Percentiles rank a stretch among this genome's conserved stretches.
These are phyloP conservation scores for Fusarium burgessii DNA, from an alignment of 2,329 filamentous ascomycete genomes.

Conservation along the genomic window DNA sequence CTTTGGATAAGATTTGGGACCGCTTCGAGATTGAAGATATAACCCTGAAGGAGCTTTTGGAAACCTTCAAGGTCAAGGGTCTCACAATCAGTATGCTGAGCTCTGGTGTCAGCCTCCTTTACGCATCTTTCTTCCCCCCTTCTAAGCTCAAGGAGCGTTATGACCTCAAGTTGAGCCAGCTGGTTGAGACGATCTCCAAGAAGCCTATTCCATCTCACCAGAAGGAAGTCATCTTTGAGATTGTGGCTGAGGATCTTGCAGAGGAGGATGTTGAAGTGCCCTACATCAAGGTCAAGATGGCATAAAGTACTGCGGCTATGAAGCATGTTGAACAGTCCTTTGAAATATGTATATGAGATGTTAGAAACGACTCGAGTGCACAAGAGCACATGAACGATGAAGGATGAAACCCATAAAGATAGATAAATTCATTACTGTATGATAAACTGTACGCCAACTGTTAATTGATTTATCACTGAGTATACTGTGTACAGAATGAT, in stretches of 20 bases:
- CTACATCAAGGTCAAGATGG: constrained; percentile 89
- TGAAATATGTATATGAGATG: constrained; percentile 24
- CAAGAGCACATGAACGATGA: constrained; percentile 29
- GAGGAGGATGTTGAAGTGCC: constrained; percentile 97
- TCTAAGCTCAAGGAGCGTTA: constrained; percentile 84
- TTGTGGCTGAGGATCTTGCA: constrained; percentile 87
- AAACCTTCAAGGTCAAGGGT: constrained; percentile 83
- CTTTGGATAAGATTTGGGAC: constrained; percentile 97
- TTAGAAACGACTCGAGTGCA: constrained; percentile 26
- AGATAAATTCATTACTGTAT: constrained; percentile 33
- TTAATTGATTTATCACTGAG: too few species aligned
- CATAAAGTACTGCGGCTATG: constrained; percentile 34
- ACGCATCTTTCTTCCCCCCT: constrained; percentile 90
- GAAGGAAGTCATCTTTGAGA: constrained; percentile 96
- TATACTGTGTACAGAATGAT: background rate
- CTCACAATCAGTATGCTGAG: constrained; percentile 92
- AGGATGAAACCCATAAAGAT: constrained; percentile 36
- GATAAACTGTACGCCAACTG: background rate
- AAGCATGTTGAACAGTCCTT: constrained; percentile 1
- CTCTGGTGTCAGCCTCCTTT: constrained; percentile 95
- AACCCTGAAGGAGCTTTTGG: constrained; percentile 84
- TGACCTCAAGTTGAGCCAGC: constrained; percentile 84
- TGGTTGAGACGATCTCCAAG: constrained; percentile 90
- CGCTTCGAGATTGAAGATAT: constrained; percentile 92
- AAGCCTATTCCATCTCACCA: constrained; percentile 92